Conservation (phyloP, 2,329 filamentous ascomycete species). For the Thielaviopsis musarum region DNA sequence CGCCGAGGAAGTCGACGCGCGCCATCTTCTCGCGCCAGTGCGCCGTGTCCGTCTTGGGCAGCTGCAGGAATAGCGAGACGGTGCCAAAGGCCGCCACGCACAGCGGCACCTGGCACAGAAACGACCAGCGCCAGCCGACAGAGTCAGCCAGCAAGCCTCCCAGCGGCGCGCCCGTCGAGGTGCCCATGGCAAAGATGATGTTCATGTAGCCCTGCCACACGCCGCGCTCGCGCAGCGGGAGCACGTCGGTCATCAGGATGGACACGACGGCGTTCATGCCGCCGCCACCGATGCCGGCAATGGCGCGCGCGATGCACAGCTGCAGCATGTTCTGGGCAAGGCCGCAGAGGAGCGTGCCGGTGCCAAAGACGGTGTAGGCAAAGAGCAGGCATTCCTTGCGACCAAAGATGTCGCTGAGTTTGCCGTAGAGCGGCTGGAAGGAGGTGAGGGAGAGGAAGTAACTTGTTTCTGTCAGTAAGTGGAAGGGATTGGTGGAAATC, state of each 20-base stretch:
- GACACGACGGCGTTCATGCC: slow-evolving; percentile 54
- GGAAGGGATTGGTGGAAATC: neutral
- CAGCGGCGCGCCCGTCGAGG: slow-evolving; percentile 55
- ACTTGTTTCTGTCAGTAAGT: slow-evolving; percentile 17
- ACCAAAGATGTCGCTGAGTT: slow-evolving; percentile 54
- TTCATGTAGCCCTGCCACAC: slow-evolving; percentile 51
- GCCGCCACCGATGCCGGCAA: slow-evolving; percentile 54
- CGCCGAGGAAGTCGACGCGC: too few species aligned
- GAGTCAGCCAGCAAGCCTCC: slow-evolving; percentile 21
- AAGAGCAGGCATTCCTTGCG: slow-evolving; percentile 49
- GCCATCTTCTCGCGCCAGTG: slow-evolving; percentile 25
- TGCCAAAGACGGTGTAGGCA: slow-evolving; percentile 45
- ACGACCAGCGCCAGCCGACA: too few species aligned
- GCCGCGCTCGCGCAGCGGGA: slow-evolving; percentile 51
- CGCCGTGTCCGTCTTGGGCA: slow-evolving; percentile 22
- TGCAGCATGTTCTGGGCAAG: slow-evolving; percentile 53
- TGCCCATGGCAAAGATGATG: slow-evolving; percentile 46
- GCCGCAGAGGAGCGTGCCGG: slow-evolving; percentile 47
- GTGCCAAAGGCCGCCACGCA: too few species aligned
- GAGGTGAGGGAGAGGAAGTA: slow-evolving; percentile 61
- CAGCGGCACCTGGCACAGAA: too few species aligned
- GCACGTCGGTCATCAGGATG: slow-evolving; percentile 48
- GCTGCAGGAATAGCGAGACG: too few species aligned
- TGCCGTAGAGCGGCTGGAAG: slow-evolving; percentile 44
- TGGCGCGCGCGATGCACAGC: slow-evolving; percentile 48